Evolutionary conservation across 225 moss, liverwort and hornwort genomes (phyloP).

Genomic region (Bryoerythrophyllum caledonicum): DNA sequence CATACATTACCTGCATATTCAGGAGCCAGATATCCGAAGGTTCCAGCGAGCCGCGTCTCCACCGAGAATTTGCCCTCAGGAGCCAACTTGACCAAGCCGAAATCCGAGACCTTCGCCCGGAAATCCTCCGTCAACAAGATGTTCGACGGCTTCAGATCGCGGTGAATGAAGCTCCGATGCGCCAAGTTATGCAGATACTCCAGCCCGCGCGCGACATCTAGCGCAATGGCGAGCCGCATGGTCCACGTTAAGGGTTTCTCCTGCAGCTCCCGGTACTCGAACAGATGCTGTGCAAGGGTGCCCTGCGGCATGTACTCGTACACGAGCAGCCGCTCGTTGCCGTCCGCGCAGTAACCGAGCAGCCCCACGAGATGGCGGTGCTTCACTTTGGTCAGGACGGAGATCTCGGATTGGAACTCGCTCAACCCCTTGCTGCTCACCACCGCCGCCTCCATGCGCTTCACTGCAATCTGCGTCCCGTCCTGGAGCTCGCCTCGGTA

Average conservation of each 20-base stretch:
- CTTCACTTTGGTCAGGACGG: slow-evolving; percentile 58
- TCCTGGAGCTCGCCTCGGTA: slow-evolving; percentile 42
- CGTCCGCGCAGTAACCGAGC: slow-evolving; percentile 57
- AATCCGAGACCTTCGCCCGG: slow-evolving; percentile 65
- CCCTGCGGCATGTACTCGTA: slow-evolving; percentile 72
- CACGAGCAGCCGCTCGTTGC: slow-evolving; percentile 59
- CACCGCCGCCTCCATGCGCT: slow-evolving; percentile 64
- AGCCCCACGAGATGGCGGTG: slow-evolving; percentile 63
- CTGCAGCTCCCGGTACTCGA: slow-evolving; percentile 42
- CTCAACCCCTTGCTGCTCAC: slow-evolving; percentile 61
- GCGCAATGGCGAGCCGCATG: slow-evolving; percentile 52
- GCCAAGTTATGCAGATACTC: slow-evolving; percentile 65
- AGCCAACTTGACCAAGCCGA: slow-evolving; percentile 60
- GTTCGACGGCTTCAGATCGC: slow-evolving; percentile 63
- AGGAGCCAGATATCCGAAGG: slow-evolving; percentile 64
- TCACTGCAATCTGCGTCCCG: slow-evolving; percentile 53
- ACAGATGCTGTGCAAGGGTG: slow-evolving; percentile 60
- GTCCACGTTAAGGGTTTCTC: slow-evolving; percentile 56
- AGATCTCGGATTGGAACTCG: slow-evolving; percentile 63
- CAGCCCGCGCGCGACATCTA: slow-evolving; percentile 61
- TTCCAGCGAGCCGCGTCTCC: slow-evolving; percentile 64
- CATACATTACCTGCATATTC: slow-evolving; percentile 60
- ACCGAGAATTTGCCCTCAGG: slow-evolving; percentile 64
- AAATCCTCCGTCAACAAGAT: slow-evolving; percentile 61
- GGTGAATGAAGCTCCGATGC: slow-evolving; percentile 61